These are phyloP conservation scores for Stachybotrys elegans DNA, from an alignment of 2,329 filamentous ascomycete genomes.

Conservation along the genomic window DNA sequence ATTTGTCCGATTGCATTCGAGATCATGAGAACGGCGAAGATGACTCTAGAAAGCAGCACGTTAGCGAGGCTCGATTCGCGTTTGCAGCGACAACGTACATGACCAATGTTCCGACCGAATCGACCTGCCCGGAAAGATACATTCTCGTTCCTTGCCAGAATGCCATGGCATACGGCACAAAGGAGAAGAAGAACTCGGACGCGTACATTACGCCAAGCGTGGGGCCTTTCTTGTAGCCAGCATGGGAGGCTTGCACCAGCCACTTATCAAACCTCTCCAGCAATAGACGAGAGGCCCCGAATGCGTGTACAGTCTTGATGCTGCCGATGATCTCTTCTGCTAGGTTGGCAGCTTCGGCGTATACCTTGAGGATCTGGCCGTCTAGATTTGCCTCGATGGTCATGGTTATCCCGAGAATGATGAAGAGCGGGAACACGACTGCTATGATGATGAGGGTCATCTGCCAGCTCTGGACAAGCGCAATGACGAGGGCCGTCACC, in stretches of 20 bases:
- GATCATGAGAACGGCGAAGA: background rate
- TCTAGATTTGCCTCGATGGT: background rate
- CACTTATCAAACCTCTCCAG: constrained; percentile 4
- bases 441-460: background rate
- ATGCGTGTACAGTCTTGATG: constrained; percentile 7
- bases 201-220: constrained; percentile 4
- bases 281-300: background rate
- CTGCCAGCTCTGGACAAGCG: background rate
- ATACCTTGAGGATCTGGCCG: constrained; percentile 1
- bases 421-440: background rate
- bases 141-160: constrained; percentile 7
- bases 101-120: constrained; percentile 4
- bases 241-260: constrained; percentile 2
- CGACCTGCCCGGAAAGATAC: constrained; percentile 3
- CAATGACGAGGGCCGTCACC: background rate
- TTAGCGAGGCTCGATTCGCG: background rate
- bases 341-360: constrained; percentile 4
- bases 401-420: constrained; percentile 1
- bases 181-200: constrained; percentile 3
- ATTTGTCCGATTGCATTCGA: background rate
- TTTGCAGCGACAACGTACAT: background rate
- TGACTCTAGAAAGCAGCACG: background rate
- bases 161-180: constrained; percentile 3
- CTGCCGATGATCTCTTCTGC: constrained; percentile 4
- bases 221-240: constrained; percentile 5